These are phyloP conservation scores for Picea glauca DNA, from an alignment of 75 land plant genomes.

Conservation along the genomic window DNA sequence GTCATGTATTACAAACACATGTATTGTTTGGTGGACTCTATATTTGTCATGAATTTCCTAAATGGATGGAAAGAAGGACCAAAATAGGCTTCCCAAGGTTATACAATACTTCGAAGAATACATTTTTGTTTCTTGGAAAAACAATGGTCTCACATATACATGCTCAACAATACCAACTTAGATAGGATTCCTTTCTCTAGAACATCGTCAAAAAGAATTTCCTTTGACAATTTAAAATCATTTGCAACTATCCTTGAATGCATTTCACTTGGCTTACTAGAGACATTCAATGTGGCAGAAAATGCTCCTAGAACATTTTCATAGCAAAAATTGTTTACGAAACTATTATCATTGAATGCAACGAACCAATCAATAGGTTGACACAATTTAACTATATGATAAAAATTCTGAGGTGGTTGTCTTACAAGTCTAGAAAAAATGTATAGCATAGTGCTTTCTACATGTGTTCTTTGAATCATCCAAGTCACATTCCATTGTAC, in stretches of 20 bases:
- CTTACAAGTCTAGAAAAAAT: constrained; percentile 16
- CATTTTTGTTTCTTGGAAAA: neutral
- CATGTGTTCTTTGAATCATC: neutral
- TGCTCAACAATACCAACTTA: constrained; percentile 17
- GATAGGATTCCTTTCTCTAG: constrained; percentile 11
- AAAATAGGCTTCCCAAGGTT: constrained; percentile 29
- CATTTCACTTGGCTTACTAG: neutral
- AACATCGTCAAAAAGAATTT: constrained; percentile 7
- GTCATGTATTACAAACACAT: neutral
- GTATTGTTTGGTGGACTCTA: neutral
- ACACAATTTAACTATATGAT: neutral
- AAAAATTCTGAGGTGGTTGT: constrained; percentile 13
- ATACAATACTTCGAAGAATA: constrained; percentile 16
- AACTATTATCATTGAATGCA: neutral
- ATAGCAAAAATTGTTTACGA: neutral
- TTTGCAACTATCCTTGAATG: neutral
- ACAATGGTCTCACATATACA: constrained; percentile 14
- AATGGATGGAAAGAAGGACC: constrained; percentile 14
- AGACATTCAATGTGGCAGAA: constrained; percentile 10
- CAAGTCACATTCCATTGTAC: no score
- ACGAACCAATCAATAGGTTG: neutral
- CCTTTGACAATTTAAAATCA: constrained; percentile 8
- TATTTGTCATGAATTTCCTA: neutral
- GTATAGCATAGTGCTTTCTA: neutral
- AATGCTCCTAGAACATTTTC: constrained; percentile 16